These are phyloP conservation scores for Aspergillus nidulans DNA, from an alignment of 495 filamentous ascomycete genomes.

Conservation along the genomic window DNA sequence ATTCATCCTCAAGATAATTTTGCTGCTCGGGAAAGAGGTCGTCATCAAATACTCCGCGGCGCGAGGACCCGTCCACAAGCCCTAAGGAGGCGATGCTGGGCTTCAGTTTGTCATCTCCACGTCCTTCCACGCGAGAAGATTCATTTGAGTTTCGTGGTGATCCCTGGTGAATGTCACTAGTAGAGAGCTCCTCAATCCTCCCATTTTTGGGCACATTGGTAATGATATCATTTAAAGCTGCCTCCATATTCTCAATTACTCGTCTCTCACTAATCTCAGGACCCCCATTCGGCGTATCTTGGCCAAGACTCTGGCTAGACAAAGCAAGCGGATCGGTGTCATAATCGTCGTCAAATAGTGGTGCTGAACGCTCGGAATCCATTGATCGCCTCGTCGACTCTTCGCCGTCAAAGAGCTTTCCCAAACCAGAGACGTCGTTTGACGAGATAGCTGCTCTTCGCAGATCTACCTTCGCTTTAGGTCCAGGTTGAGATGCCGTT, in stretches of 20 bases:
- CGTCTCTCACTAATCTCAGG: constrained; percentile 41
- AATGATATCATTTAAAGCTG: constrained; percentile 91
- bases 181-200: constrained; percentile 57
- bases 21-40: constrained; percentile 92
- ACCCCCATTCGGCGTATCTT: constrained; percentile 47
- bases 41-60: constrained; percentile 88
- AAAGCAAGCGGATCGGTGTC: constrained; percentile 58
- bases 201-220: constrained; percentile 66
- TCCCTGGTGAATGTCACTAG: constrained; percentile 44
- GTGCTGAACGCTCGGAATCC: constrained; percentile 50
- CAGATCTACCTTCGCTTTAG: constrained; percentile 44
- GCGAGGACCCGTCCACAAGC: constrained; percentile 72
- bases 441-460: constrained; percentile 55
- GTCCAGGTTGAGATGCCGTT: constrained; percentile 35
- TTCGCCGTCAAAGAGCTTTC: constrained; percentile 43
- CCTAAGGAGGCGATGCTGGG: constrained; percentile 89
- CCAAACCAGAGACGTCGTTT: constrained; percentile 47
- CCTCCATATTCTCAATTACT: constrained; percentile 89
- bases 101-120: constrained; percentile 54
- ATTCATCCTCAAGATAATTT: constrained; percentile 80
- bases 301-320: constrained; percentile 55
- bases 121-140: constrained; percentile 32
- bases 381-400: constrained; percentile 51
- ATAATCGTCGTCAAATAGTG: constrained; percentile 63
- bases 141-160: constrained; percentile 58